These are phyloP conservation scores for Cadophora gregata DNA, from an alignment of 2,329 filamentous ascomycete genomes.

Conservation along the genomic window DNA sequence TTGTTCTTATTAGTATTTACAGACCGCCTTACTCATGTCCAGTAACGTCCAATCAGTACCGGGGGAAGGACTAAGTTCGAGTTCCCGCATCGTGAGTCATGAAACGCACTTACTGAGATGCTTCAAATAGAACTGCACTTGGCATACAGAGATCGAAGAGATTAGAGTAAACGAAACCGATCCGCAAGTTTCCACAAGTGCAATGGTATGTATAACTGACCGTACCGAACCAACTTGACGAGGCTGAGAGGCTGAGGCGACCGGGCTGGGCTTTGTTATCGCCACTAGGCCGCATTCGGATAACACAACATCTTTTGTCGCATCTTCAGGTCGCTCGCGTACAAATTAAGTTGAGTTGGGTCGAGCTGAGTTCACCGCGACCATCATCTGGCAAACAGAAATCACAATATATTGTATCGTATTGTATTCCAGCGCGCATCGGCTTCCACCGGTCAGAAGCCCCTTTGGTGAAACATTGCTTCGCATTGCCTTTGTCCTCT, in stretches of 20 bases:
- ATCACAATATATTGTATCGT: background rate
- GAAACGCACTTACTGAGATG: too few relatives aligned
- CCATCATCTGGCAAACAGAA: background rate
- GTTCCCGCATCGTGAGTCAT: too few relatives aligned
- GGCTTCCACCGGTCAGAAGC: background rate
- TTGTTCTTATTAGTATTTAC: too few relatives aligned
- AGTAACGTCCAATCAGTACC: too few relatives aligned
- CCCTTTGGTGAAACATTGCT: constrained; percentile 11
- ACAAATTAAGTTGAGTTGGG: too few relatives aligned
- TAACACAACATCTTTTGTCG: constrained; percentile 9
- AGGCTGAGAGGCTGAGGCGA: constrained; percentile 1
- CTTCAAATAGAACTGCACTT: too few relatives aligned
- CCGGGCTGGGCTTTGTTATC: background rate
- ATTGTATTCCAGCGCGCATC: background rate
- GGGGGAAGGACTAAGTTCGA: too few relatives aligned
- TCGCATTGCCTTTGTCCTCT: background rate
- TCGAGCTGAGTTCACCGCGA: constrained; percentile 26
- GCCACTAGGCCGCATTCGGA: constrained; percentile 18
- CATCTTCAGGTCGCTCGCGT: constrained; percentile 5
- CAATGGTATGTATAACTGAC: too few relatives aligned
- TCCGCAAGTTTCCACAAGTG: background rate
- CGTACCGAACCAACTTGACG: too few relatives aligned
- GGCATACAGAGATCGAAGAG: too few relatives aligned
- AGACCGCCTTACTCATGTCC: too few relatives aligned
- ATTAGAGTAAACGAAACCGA: too few relatives aligned